Conservation (phyloP, 2,329 filamentous ascomycete genomes). For the Penicillium digitatum region DNA sequence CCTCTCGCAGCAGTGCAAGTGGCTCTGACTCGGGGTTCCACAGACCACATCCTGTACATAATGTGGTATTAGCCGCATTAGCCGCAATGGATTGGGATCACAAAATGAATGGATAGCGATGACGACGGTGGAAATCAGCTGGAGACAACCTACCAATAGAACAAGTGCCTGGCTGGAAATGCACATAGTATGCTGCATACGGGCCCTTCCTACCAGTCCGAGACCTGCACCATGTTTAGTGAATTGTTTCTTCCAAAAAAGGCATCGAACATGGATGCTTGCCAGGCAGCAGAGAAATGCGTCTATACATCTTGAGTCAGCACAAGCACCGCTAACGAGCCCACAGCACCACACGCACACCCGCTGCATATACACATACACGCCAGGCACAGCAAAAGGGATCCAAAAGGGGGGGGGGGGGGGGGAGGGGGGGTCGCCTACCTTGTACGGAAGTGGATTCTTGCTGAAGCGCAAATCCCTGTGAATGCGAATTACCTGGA, state of each 20-base stretch:
- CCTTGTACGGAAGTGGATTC: constrained; percentile 85
- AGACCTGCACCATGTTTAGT: constrained; percentile 51
- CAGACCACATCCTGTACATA: constrained; percentile 63
- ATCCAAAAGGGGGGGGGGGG: not conserved
- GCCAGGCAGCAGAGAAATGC: constrained; percentile 80
- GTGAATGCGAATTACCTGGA: constrained; percentile 75
- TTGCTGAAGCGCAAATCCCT: constrained; percentile 80
- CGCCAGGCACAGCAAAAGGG: not conserved
- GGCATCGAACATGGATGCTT: constrained; percentile 21
- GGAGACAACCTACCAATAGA: constrained; percentile 62
- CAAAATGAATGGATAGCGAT: not conserved
- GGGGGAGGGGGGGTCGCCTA: constrained; percentile 37
- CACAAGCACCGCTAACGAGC: constrained; percentile 8
- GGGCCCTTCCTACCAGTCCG: constrained; percentile 82
- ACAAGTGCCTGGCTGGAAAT: constrained; percentile 67
- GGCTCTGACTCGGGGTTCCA: constrained; percentile 70
- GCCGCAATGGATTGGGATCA: constrained; percentile 2
- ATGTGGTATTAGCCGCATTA: constrained; percentile 10
- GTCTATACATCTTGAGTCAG: constrained; percentile 49
- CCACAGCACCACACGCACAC: constrained; percentile 14
- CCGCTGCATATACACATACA: not conserved
- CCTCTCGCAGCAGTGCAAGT: constrained; percentile 64
- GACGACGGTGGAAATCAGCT: not conserved
- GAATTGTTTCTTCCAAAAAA: constrained; percentile 5
- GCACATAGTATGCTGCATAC: constrained; percentile 85